These are phyloP conservation scores for Pseudogymnoascus sp. DNA, from an alignment of 2,329 filamentous ascomycete genomes.

Conservation along the genomic window DNA sequence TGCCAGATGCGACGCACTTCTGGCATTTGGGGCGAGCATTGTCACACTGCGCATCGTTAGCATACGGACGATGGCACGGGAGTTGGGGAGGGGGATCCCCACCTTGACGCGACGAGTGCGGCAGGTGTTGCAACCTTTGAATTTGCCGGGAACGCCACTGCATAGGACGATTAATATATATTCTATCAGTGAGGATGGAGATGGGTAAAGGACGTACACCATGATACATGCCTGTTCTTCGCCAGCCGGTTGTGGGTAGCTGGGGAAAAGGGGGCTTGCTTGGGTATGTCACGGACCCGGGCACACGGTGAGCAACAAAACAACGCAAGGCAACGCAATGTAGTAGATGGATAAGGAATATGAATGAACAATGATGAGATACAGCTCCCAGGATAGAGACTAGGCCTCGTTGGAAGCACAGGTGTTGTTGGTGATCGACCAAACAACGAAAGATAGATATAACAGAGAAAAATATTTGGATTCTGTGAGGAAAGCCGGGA, in stretches of 20 bases:
- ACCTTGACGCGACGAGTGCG: slow-evolving; percentile 51
- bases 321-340: not conserved
- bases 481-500: not conserved
- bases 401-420: not conserved
- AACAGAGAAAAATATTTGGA: not conserved
- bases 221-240: slow-evolving; percentile 4
- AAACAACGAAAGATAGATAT: not conserved
- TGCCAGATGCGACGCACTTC: slow-evolving; percentile 50
- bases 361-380: not conserved
- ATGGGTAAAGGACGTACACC: slow-evolving; percentile 5
- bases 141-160: slow-evolving; percentile 55
- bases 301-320: not conserved
- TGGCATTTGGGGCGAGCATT: slow-evolving; percentile 52
- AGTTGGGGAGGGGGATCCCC: slow-evolving; percentile 19
- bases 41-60: slow-evolving; percentile 42
- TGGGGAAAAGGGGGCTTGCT: not conserved
- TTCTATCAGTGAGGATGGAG: not conserved
- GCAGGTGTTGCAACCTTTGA: slow-evolving; percentile 57
- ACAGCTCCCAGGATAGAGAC: not conserved
- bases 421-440: not conserved
- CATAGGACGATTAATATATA: slow-evolving; percentile 33
- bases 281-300: not conserved
- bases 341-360: not conserved
- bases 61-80: not conserved
- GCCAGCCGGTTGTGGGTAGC: not conserved